phyloP scores from a whole-genome alignment of 306 rosid species.

The Dicorynia guianensis region DNA sequence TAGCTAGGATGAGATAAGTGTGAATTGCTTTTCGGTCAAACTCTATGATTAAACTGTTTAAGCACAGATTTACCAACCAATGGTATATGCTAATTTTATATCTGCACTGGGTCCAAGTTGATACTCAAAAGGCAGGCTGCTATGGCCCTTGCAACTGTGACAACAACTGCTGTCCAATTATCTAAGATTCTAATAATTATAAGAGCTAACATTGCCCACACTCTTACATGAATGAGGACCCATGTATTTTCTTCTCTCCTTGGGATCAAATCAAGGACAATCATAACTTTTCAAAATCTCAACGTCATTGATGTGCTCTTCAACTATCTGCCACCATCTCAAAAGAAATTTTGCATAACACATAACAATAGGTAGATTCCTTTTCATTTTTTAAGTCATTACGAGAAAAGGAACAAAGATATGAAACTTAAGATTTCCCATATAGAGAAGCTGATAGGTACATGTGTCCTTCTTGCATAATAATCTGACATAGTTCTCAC shows the following conservation, averaged over 20 bases:
- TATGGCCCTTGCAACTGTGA: slow-evolving; percentile 55
- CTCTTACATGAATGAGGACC: slow-evolving; percentile 41
- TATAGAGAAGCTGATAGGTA: slow-evolving; percentile 32
- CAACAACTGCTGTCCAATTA: slow-evolving; percentile 61
- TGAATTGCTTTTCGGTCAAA: slow-evolving; percentile 38
- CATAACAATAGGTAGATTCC: neutral
- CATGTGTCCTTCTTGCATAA: slow-evolving; percentile 12
- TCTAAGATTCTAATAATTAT: slow-evolving; percentile 60
- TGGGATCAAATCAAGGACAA: slow-evolving; percentile 49
- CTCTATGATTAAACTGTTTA: slow-evolving; percentile 28
- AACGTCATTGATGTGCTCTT: slow-evolving; percentile 55
- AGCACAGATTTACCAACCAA: slow-evolving; percentile 33
- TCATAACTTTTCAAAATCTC: slow-evolving; percentile 51
- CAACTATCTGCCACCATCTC: slow-evolving; percentile 41
- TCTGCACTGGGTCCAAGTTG: slow-evolving; percentile 56
- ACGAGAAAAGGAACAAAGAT: neutral
- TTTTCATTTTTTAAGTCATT: slow-evolving; percentile 25
- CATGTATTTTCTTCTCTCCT: slow-evolving; percentile 38
- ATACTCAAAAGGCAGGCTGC: slow-evolving; percentile 49
- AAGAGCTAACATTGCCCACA: slow-evolving; percentile 44
- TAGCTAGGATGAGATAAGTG: neutral
- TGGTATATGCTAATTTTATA: slow-evolving; percentile 42
- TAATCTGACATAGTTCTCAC: slow-evolving; percentile 25
- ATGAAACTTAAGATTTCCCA: slow-evolving; percentile 7
- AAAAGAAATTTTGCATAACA: slow-evolving; percentile 6